Evolutionary conservation across 768 basidiomycete species (phyloP).

Genomic region (Rubroboletus pulcherrimus): DNA sequence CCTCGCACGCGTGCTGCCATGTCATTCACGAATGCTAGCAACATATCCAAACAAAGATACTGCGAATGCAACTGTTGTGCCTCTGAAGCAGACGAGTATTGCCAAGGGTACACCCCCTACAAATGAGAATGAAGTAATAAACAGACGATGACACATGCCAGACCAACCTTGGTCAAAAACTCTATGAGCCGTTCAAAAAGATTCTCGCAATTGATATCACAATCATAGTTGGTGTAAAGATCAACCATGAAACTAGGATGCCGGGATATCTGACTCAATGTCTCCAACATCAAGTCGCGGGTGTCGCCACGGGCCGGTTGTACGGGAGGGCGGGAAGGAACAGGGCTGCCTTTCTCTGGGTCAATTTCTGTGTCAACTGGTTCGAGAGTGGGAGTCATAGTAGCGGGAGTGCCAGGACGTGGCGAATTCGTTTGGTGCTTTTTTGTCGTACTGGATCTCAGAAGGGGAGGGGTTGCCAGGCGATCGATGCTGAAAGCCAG

Average conservation of each 20-base stretch:
- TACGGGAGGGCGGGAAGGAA: slow-evolving; percentile 56
- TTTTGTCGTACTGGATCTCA: slow-evolving; percentile 29
- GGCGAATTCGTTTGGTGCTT: slow-evolving; percentile 42
- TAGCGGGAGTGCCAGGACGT: slow-evolving; percentile 47
- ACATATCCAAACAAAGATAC: slow-evolving; percentile 80
- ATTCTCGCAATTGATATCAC: slow-evolving; percentile 95
- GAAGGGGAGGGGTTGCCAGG: slow-evolving; percentile 55
- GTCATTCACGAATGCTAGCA: slow-evolving; percentile 82
- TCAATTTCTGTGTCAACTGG: slow-evolving; percentile 39
- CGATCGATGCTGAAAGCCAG: slow-evolving; percentile 92
- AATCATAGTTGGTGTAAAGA: slow-evolving; percentile 94
- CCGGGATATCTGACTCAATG: slow-evolving; percentile 73
- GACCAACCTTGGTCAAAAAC: slow-evolving; percentile 78
- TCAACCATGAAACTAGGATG: slow-evolving; percentile 94
- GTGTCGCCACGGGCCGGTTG: slow-evolving; percentile 83
- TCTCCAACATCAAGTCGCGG: slow-evolving; percentile 86
- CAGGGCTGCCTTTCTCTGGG: slow-evolving; percentile 44
- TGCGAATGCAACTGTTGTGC: slow-evolving; percentile 74
- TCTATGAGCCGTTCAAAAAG: slow-evolving; percentile 86
- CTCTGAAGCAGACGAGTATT: slow-evolving; percentile 54
- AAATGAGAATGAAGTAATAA: slow-evolving; percentile 2
- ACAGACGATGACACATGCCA: not conserved
- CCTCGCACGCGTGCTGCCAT: slow-evolving; percentile 69
- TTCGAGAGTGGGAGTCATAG: slow-evolving; percentile 41
- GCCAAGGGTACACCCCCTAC: slow-evolving; percentile 78